Base-by-base conservation (phyloP, 441 rosid genomes). In the Omphalea diandra region DNA sequence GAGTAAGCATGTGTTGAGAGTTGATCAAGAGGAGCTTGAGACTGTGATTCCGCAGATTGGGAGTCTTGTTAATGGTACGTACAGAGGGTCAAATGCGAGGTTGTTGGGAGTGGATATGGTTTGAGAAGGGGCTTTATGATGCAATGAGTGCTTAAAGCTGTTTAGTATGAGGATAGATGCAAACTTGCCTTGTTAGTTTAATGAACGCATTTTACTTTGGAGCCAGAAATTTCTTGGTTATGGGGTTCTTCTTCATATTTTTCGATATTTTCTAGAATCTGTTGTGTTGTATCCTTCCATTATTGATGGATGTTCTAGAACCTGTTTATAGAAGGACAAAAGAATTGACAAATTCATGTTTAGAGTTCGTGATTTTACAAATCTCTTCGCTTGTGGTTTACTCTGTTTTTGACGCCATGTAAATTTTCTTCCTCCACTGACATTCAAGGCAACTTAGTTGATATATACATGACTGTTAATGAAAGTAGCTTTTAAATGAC, bases 21-120 rank as follows among this genome's bases (percentile, higher is more conserved):
- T 94, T 72, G 97, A 94, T 76, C 99, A 92, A 73, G 94, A 87
- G 70, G 99, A 94, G 87, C 90, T 94, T 11, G 98, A 94, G 84
- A 94, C 96, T 0, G 99, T 92, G 74, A 85, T 92, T 73, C 99
- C 97, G 0, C 98, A 94, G 65, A 86, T 88, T 36, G 97, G 97
- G 64, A 84, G 94, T 35, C 44, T 80, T 53, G 91, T 94, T 40
- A 94, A 94, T 29, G 99, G 99, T 0, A 98, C 97, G 0, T 94
- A 94, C 64, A 86, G 97, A 22, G 96, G 97, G 1, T 85, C 91
- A 0, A 86, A 71, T 74, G 98, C 97, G 0, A 89, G 80, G 78
- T 76, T 92, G 80, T 68, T 90, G 75, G 87, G 90, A 55, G 90
- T 94, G 47, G 89, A 94, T 79, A 87, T 94, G 0, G 96, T 87